phyloP scores from a whole-genome alignment of 805 yeast species.

The Cyberlindnera bimundalis region DNA sequence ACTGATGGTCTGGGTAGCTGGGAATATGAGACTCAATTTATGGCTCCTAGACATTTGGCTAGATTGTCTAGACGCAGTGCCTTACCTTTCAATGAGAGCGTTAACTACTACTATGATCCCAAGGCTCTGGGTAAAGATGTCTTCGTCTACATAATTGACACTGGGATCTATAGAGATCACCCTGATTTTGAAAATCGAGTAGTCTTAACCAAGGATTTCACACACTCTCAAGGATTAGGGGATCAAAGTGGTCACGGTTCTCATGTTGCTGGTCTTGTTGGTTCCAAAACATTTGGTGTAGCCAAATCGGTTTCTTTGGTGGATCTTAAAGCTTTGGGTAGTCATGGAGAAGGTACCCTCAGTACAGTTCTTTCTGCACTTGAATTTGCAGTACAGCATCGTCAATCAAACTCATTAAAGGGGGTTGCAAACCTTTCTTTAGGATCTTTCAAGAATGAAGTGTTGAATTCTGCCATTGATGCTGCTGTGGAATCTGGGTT shows the following conservation, averaged over 20 bases:
- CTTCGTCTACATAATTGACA: conserved; percentile 75
- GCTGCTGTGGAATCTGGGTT: conserved; percentile 75
- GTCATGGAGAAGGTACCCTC: conserved; percentile 66
- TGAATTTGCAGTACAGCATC: conserved; percentile 64
- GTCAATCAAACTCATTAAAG: conserved; percentile 32
- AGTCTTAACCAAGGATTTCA: conserved; percentile 54
- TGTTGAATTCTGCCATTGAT: conserved; percentile 70
- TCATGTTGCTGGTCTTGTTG: conserved; percentile 88
- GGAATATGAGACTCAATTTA: conserved; percentile 31
- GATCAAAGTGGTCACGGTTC: conserved; percentile 90
- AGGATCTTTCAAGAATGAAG: conserved; percentile 66
- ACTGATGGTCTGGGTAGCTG: conserved; percentile 1
- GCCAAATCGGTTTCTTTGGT: conserved; percentile 65
- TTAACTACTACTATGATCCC: conserved; percentile 47
- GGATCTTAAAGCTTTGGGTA: conserved; percentile 73
- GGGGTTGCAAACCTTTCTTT: conserved; percentile 79
- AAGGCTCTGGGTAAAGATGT: conserved; percentile 54
- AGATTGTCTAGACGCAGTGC: conserved; percentile 51
- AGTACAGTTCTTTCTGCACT: conserved; percentile 63
- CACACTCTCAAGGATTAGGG: conserved; percentile 51
- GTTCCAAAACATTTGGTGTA: conserved; percentile 77
- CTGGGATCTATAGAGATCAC: conserved; percentile 66
- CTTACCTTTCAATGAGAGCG: conserved; percentile 30
- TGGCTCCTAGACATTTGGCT: conserved; percentile 67
- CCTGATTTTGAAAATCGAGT: conserved; percentile 67